Percentiles rank a stretch among this genome's conserved stretches.
Conservation (phyloP, 192 early-diverging fungal species). For the Ambispora gerdemannii region DNA sequence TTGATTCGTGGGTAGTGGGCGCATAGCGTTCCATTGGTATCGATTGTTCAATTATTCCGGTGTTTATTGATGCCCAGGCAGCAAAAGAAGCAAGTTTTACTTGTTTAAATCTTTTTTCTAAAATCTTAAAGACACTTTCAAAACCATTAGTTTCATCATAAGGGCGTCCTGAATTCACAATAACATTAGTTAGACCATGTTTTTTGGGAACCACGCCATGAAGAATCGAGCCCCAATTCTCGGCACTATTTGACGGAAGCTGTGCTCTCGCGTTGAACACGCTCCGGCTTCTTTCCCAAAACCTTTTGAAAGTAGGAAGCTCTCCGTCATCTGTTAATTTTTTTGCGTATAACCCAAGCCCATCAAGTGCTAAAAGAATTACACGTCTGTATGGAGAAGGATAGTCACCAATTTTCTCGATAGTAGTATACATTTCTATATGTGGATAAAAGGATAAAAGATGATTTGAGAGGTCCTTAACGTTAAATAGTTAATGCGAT, state of each 20-base stretch:
- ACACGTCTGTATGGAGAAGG: background rate
- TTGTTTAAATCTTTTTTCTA: background rate
- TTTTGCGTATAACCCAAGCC: background rate
- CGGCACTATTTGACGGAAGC: conserved; percentile 3
- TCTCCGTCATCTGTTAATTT: too few relatives aligned
- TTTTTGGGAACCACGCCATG: conserved; percentile 12
- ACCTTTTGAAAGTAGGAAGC: background rate
- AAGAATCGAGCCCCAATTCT: conserved; percentile 23
- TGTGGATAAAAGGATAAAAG: too few relatives aligned
- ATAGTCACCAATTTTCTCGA: too few relatives aligned
- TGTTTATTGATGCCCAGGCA: background rate
- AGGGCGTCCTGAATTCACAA: background rate
- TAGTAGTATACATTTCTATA: too few relatives aligned
- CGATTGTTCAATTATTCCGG: conserved; percentile 2
- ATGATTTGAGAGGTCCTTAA: too few relatives aligned
- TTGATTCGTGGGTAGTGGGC: background rate
- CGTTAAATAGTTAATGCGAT: too few relatives aligned
- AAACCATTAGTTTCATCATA: background rate
- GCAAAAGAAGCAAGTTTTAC: background rate
- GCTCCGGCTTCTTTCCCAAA: background rate
- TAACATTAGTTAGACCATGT: conserved; percentile 23
- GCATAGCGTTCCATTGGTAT: conserved; percentile 1
- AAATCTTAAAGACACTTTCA: background rate
- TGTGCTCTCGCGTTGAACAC: background rate
- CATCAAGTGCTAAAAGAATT: conserved; percentile 1